Percentiles rank a stretch among this genome's conserved stretches.
phyloP scores from a whole-genome alignment of 2,329 filamentous ascomycete genomes.

The Neocucurbitaria cava region DNA sequence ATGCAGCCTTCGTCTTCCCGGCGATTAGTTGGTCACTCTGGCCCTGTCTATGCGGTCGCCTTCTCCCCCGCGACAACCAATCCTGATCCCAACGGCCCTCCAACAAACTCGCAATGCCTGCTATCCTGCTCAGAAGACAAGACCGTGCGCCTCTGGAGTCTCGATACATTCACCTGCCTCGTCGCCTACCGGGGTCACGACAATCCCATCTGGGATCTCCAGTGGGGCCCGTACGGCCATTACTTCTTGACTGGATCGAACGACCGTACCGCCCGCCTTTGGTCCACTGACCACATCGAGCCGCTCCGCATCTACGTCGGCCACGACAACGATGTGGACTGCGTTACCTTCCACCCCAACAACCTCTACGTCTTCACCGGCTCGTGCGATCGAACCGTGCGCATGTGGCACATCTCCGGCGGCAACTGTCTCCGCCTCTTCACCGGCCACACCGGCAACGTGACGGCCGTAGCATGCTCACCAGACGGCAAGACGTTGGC shows the following conservation, averaged over 20 bases:
- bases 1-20: slow-evolving; percentile 72
- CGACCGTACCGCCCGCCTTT: slow-evolving; percentile 89
- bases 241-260: slow-evolving; percentile 90
- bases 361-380: slow-evolving; percentile 92
- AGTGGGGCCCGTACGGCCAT: slow-evolving; percentile 92
- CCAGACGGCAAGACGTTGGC: slow-evolving; percentile 91
- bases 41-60: slow-evolving; percentile 84
- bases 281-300: slow-evolving; percentile 91
- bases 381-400: slow-evolving; percentile 89
- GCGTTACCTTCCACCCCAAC: slow-evolving; percentile 93
- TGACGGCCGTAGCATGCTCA: slow-evolving; percentile 83
- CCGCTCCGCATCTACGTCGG: slow-evolving; percentile 88
- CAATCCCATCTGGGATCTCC: slow-evolving; percentile 84
- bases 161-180: slow-evolving; percentile 90
- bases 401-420: slow-evolving; percentile 95
- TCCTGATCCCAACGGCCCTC: slow-evolving; percentile 56
- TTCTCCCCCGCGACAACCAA: slow-evolving; percentile 76
- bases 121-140: slow-evolving; percentile 88
- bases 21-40: slow-evolving; percentile 84
- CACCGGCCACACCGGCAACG: slow-evolving; percentile 86
- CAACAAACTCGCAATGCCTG: slow-evolving; percentile 74
- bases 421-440: slow-evolving; percentile 90
- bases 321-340: slow-evolving; percentile 91
- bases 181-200: slow-evolving; percentile 95
- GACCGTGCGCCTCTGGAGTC: slow-evolving; percentile 88